Base-by-base conservation (phyloP, 2,329 filamentous ascomycete genomes). In the Colletotrichum sp. region DNA sequence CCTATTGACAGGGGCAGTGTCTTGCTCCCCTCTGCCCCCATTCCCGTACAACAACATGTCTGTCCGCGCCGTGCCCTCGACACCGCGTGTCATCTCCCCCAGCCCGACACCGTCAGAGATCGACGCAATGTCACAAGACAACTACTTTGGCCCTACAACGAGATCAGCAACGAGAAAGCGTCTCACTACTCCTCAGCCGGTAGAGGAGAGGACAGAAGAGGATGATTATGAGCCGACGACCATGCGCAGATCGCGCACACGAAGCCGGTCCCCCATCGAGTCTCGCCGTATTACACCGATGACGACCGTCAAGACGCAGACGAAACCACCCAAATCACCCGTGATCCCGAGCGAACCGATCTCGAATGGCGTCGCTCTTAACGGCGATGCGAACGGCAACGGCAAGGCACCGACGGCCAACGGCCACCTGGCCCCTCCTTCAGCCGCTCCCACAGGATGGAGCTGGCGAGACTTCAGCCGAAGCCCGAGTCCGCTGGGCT, bases 401-500 rank as follows among this genome's bases (percentile, higher is more conserved):
- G 79, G 78, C 75, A 81, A 80, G 69, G 69, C 61, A 69, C 79
- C 16, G 76, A 81, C 66, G 70, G 80, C 87, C n/a, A 94, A 95
- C 80, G 93, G 93, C 25, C 92, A 95, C 79, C 87, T 96, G 66
- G 93, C 93, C 25, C 94, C 94, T 5, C 88, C 91, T 32, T 89
- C 90, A 28, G 86, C 89, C 8, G 90, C 89, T n/a, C 79, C 87
- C 6, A 80, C 85, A 64, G 92, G 93, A 77, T 94, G 94, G 87
- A 94, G 90, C 84, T 97, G 95, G 95, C 92, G 94, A 76, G 95
- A 96, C 82, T 91, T 98, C 83, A 98, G 95, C 80, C 92, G 97
- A 77, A 98, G 95, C 79, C 97, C 97, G 4, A 98, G 95, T 80
- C 97, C 97, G 12, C 90, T 98, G 6, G 97, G 97, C 10, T 89